These are phyloP conservation scores for Zygosaccharomyces lentus DNA, from an alignment of 805 yeast genomes.

Conservation along the genomic window DNA sequence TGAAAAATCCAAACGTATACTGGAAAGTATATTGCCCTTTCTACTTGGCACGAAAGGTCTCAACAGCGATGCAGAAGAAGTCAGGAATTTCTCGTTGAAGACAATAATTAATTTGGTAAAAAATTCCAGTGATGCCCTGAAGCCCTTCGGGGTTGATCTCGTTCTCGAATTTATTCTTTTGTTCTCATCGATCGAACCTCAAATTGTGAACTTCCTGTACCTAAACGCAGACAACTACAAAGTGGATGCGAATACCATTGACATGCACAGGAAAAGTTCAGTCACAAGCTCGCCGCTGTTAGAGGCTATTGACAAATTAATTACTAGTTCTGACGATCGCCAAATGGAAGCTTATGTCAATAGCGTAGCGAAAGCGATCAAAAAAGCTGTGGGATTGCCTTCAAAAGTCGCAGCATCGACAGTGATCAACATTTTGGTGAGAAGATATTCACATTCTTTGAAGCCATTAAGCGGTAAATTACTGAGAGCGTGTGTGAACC, in stretches of 20 bases:
- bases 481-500: constrained; percentile 52
- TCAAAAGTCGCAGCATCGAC: constrained; percentile 83
- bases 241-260: constrained; percentile 64
- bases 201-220: constrained; percentile 76
- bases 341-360: constrained; percentile 43
- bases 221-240: constrained; percentile 88
- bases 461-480: constrained; percentile 58
- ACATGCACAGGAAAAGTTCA: constrained; percentile 67
- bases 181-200: constrained; percentile 89
- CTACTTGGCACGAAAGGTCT: constrained; percentile 75
- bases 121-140: constrained; percentile 54
- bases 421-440: constrained; percentile 60
- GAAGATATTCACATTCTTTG: constrained; percentile 47
- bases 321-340: constrained; percentile 51
- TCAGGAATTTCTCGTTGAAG: constrained; percentile 66
- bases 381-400: constrained; percentile 79
- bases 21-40: constrained; percentile 67
- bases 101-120: constrained; percentile 70
- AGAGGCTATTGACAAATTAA: constrained; percentile 73
- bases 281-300: constrained; percentile 82
- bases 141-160: constrained; percentile 64
- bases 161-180: constrained; percentile 63
- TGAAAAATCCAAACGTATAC: constrained; percentile 41
- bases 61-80: constrained; percentile 81
- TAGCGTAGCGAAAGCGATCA: constrained; percentile 51